A percentile compares a stretch with the other conserved stretches of the same genome.
phyloP scores from a whole-genome alignment of 345 rosid genomes.

The Dipteronia sinensis region DNA sequence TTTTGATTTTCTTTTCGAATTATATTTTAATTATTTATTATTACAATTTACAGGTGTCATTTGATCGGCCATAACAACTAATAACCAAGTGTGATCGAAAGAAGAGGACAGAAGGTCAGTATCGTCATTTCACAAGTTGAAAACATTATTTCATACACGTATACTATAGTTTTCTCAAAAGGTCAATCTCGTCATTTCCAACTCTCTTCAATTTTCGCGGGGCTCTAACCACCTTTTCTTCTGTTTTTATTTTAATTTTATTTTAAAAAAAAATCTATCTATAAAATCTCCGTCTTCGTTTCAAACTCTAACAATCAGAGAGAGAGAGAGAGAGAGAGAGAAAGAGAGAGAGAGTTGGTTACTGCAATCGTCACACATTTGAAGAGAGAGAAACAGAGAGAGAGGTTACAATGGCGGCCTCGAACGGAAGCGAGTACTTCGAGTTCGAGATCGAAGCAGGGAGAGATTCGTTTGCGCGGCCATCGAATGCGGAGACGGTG shows the following conservation, averaged over 20 bases:
- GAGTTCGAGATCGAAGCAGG: slow-evolving; percentile 62
- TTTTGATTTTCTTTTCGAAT: too few relatives aligned
- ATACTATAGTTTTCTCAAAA: not conserved
- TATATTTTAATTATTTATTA: too few relatives aligned
- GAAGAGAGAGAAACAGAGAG: not conserved
- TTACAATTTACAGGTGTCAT: not conserved
- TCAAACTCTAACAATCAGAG: not conserved
- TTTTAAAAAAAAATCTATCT: not conserved
- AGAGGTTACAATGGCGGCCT: slow-evolving; percentile 44
- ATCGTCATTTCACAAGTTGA: not conserved
- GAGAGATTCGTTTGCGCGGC: slow-evolving; percentile 55
- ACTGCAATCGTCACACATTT: not conserved
- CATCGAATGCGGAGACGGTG: slow-evolving; percentile 68
- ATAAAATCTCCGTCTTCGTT: not conserved
- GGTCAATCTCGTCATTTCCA: not conserved
- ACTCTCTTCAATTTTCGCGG: slow-evolving; percentile 18
- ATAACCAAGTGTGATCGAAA: not conserved
- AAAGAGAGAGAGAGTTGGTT: not conserved
- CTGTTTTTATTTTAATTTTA: not conserved
- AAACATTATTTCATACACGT: too few relatives aligned
- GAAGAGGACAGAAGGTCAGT: not conserved
- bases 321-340: not conserved
- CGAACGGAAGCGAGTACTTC: slow-evolving; percentile 79
- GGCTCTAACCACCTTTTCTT: not conserved
- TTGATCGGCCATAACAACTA: not conserved